phyloP scores from a whole-genome alignment of 208 protist genomes.

The Crithidia acanthocephali region DNA sequence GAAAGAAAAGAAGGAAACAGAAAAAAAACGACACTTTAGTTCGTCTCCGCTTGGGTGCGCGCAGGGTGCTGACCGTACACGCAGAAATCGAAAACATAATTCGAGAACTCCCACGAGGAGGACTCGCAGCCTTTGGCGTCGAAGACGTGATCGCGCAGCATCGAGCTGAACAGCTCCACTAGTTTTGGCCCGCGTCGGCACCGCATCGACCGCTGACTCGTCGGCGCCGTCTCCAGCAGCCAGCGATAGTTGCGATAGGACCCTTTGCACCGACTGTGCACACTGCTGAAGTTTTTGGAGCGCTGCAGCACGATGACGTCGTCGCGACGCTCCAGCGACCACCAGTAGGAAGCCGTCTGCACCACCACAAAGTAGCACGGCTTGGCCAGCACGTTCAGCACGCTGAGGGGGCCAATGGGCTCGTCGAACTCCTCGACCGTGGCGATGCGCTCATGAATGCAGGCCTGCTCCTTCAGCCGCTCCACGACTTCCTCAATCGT shows the following conservation, averaged over 20 bases:
- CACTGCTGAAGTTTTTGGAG: conserved; percentile 55
- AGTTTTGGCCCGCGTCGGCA: conserved; percentile 16
- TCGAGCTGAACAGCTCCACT: conserved; percentile 21
- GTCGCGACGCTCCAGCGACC: conserved; percentile 57
- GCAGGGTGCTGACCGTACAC: background rate
- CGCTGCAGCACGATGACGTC: conserved; percentile 59
- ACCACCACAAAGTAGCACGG: conserved; percentile 46
- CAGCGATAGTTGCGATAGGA: conserved; percentile 44
- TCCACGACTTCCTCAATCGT: conserved; percentile 47
- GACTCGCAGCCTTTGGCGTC: conserved; percentile 31
- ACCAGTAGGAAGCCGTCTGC: conserved; percentile 59
- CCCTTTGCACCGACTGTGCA: conserved; percentile 51
- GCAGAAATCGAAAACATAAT: conserved; percentile 36
- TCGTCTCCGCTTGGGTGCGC: background rate
- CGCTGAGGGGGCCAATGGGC: conserved; percentile 24
- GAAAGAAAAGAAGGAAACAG: too few species aligned
- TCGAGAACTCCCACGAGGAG: conserved; percentile 35
- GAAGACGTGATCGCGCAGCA: conserved; percentile 32
- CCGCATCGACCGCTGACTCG: conserved; percentile 25
- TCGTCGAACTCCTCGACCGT: conserved; percentile 57
- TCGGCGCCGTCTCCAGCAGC: conserved; percentile 45
- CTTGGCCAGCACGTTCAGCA: conserved; percentile 33
- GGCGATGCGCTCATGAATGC: conserved; percentile 43
- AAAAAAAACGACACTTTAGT: background rate
- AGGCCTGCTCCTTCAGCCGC: conserved; percentile 38